Percentiles rank a stretch among this genome's conserved stretches.
Evolutionary conservation across 2,329 filamentous ascomycete genomes (phyloP).

Genomic region (Podosphaera xanthii): DNA sequence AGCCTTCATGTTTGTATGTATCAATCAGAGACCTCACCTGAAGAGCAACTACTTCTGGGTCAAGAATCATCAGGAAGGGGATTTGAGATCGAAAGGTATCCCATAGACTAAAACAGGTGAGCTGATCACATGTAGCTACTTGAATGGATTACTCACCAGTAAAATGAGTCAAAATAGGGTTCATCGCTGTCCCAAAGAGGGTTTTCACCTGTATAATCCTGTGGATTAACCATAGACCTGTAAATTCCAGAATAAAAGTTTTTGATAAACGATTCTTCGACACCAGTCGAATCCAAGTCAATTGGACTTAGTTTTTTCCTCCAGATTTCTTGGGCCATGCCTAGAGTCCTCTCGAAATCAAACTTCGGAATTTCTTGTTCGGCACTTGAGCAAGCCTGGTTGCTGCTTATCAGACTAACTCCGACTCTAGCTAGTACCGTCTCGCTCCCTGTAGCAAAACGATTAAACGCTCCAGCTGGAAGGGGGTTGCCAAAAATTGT

Average conservation of each 20-base stretch:
- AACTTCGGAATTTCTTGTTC: constrained; percentile 46
- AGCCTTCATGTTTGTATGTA: constrained; percentile 39
- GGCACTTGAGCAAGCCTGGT: constrained; percentile 44
- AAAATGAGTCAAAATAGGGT: constrained; percentile 24
- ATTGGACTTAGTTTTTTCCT: constrained; percentile 35
- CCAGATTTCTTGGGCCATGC: constrained; percentile 34
- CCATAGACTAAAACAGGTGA: constrained; percentile 31
- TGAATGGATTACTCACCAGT: not conserved
- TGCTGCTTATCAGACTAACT: constrained; percentile 42
- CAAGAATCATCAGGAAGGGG: constrained; percentile 43
- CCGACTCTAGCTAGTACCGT: constrained; percentile 43
- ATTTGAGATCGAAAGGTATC: constrained; percentile 47
- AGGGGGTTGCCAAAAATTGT: constrained; percentile 26
- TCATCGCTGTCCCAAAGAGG: constrained; percentile 40
- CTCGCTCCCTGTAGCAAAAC: constrained; percentile 27
- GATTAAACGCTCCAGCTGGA: constrained; percentile 39
- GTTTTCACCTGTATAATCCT: constrained; percentile 55
- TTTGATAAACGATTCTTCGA: constrained; percentile 30
- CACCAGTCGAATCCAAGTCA: constrained; percentile 28
- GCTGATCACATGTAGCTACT: not conserved
- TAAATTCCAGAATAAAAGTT: constrained; percentile 54
- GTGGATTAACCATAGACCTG: constrained; percentile 46
- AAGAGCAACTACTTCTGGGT: constrained; percentile 36
- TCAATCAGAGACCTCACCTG: constrained; percentile 53
- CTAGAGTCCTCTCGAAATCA: constrained; percentile 32